Conservation (phyloP, 306 rosid species). For the Heteromeles arbutifolia region DNA sequence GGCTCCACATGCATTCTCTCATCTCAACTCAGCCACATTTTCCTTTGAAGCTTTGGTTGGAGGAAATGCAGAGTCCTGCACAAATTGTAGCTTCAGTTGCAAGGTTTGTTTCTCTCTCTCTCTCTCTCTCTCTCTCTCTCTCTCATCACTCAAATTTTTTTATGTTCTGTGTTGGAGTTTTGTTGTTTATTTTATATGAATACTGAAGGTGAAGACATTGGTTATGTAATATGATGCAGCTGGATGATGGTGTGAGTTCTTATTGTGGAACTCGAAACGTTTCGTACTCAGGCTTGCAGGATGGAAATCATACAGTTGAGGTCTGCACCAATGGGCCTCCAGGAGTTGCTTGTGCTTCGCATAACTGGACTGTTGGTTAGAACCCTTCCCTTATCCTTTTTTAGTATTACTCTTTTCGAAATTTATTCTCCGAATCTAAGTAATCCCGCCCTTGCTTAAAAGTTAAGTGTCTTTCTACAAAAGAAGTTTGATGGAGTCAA, state of each 20-base stretch:
- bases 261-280: constrained; percentile 42
- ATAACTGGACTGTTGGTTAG: constrained; percentile 80
- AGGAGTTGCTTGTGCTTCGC: constrained; percentile 53
- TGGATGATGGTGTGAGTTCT: constrained; percentile 50
- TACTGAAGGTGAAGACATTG: background rate
- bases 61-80: constrained; percentile 26
- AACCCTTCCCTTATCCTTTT: constrained; percentile 25
- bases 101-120: constrained; percentile 38
- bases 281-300: constrained; percentile 51
- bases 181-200: background rate
- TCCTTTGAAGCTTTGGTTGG: constrained; percentile 44
- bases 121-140: background rate
- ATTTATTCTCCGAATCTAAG: background rate
- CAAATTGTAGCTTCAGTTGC: constrained; percentile 64
- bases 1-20: constrained; percentile 72
- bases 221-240: constrained; percentile 40
- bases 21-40: constrained; percentile 62
- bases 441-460: background rate
- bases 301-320: constrained; percentile 71
- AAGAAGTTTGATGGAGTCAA: background rate
- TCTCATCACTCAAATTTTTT: background rate
- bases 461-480: background rate
- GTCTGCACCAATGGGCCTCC: constrained; percentile 52
- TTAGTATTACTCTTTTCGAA: background rate
- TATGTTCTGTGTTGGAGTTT: background rate